phyloP scores from a whole-genome alignment of 2,329 filamentous ascomycete species.

The Hypoxylon sp. region DNA sequence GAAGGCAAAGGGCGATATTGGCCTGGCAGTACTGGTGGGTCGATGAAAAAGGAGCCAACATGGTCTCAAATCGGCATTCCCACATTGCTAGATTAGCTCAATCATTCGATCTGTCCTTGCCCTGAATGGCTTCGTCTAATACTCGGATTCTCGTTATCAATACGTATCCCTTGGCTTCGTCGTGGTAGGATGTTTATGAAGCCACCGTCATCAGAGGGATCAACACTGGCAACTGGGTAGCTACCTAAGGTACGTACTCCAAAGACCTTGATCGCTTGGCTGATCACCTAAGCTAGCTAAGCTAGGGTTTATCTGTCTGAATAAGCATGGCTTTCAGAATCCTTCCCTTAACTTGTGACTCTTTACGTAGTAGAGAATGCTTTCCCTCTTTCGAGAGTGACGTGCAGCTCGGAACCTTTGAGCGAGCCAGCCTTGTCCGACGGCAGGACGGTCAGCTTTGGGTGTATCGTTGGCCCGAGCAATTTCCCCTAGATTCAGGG shows the following conservation, averaged over 20 bases:
- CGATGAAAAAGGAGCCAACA: constrained; percentile 23
- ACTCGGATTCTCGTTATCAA: constrained; percentile 10
- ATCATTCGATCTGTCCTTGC: constrained; percentile 33
- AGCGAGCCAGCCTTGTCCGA: constrained; percentile 29
- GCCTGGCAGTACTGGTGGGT: constrained; percentile 32
- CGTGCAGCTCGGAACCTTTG: constrained; percentile 23
- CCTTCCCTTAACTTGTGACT: constrained; percentile 15
- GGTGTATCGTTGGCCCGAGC: constrained; percentile 23
- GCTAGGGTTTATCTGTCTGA: constrained; percentile 2
- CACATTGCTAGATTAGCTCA: constrained; percentile 22
- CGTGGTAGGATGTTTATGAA: constrained; percentile 22
- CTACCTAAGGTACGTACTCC: constrained; percentile 11
- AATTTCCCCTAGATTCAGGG: constrained; percentile 32
- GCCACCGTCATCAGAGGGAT: constrained; percentile 38
- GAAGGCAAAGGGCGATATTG: constrained; percentile 14
- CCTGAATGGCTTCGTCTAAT: constrained; percentile 35
- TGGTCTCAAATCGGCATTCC: constrained; percentile 21
- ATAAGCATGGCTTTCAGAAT: constrained; percentile 23
- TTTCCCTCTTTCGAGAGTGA: constrained; percentile 13
- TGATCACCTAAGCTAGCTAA: background rate
- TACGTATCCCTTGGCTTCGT: constrained; percentile 7
- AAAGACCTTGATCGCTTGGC: constrained; percentile 13
- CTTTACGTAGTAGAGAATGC: constrained; percentile 13
- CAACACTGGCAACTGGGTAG: background rate
- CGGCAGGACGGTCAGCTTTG: constrained; percentile 16